Percentiles rank a stretch among this genome's conserved stretches.
These are phyloP conservation scores for Geranium rotundifolium DNA, from an alignment of 345 rosid genomes.

Conservation along the genomic window DNA sequence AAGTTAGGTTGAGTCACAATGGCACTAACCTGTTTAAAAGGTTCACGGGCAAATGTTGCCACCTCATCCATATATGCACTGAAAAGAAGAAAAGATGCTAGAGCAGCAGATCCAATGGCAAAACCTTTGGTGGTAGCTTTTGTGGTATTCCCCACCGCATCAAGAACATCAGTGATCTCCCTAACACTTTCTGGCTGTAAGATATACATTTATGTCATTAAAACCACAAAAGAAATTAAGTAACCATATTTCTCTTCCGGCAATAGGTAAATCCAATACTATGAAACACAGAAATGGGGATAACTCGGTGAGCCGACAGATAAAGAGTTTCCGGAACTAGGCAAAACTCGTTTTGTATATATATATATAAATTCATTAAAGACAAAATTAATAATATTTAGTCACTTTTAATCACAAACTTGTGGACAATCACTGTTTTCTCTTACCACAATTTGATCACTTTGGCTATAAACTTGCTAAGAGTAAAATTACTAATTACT, in stretches of 20 bases:
- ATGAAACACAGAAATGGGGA: too few relatives aligned
- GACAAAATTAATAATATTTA: too few relatives aligned
- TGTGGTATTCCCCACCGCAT: conserved; percentile 98
- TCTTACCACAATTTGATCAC: too few relatives aligned
- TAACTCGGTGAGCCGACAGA: too few relatives aligned
- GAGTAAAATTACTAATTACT: too few relatives aligned
- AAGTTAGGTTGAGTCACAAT: background rate
- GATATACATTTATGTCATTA: background rate
- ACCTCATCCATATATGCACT: conserved; percentile 99
- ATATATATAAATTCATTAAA: too few relatives aligned
- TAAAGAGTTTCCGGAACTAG: too few relatives aligned
- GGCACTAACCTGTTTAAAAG: conserved; percentile 66
- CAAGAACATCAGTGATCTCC: conserved; percentile 93
- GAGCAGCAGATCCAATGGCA: conserved; percentile 99
- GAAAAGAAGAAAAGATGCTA: conserved; percentile 95
- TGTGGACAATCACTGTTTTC: too few relatives aligned
- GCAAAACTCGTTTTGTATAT: too few relatives aligned
- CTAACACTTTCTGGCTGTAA: conserved; percentile 91
- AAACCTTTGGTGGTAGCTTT: conserved; percentile 99
- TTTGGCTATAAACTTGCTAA: too few relatives aligned
- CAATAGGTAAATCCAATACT: background rate
- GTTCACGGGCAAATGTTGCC: conserved; percentile 55
- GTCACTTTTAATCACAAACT: too few relatives aligned
- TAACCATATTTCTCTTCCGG: background rate
- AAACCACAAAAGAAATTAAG: background rate